Percentiles rank a stretch among this genome's conserved stretches.
Conservation (phyloP, 352 stramenopile species). For the Phytopythium chamaehyphon region DNA sequence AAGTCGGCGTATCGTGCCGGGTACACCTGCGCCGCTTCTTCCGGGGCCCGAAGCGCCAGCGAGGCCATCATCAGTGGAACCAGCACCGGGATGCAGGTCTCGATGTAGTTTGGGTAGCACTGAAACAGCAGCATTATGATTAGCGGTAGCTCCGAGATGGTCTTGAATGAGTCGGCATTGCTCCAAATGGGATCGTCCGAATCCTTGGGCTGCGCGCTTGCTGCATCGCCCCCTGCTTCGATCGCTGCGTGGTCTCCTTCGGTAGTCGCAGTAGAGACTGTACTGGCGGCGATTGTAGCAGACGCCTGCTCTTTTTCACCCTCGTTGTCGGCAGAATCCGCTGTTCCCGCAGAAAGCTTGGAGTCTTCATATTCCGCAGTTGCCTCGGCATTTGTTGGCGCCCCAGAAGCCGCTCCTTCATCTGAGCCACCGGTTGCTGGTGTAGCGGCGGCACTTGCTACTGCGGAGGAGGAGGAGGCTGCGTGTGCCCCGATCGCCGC, state of each 20-base stretch:
- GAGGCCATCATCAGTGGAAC: conserved; percentile 97
- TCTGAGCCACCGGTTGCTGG: conserved; percentile 2
- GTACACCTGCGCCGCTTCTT: conserved; percentile 51
- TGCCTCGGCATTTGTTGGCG: conserved; percentile 4
- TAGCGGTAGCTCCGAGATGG: conserved; percentile 96
- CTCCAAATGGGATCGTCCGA: conserved; percentile 59
- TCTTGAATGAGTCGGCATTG: conserved; percentile 92
- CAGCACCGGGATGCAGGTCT: conserved; percentile 93
- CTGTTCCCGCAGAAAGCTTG: too few species aligned
- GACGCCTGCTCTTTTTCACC: conserved; percentile 3
- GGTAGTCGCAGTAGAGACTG: neutral
- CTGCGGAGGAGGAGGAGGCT: too few species aligned
- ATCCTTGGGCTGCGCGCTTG: conserved; percentile 8
- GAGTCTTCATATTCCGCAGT: conserved; percentile 4
- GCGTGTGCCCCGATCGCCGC: neutral
- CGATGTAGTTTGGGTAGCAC: conserved; percentile 96
- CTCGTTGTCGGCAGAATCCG: neutral
- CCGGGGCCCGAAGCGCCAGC: conserved; percentile 81
- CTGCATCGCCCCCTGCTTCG: conserved; percentile 4
- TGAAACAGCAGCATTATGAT: conserved; percentile 99
- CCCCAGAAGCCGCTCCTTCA: conserved; percentile 5
- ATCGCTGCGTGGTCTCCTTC: conserved; percentile 10
- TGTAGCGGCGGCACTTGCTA: neutral
- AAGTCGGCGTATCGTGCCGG: conserved; percentile 85
- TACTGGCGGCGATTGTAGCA: conserved; percentile 1